phyloP scores from a whole-genome alignment of 2,329 filamentous ascomycete species.

The Apiospora malaysiana region DNA sequence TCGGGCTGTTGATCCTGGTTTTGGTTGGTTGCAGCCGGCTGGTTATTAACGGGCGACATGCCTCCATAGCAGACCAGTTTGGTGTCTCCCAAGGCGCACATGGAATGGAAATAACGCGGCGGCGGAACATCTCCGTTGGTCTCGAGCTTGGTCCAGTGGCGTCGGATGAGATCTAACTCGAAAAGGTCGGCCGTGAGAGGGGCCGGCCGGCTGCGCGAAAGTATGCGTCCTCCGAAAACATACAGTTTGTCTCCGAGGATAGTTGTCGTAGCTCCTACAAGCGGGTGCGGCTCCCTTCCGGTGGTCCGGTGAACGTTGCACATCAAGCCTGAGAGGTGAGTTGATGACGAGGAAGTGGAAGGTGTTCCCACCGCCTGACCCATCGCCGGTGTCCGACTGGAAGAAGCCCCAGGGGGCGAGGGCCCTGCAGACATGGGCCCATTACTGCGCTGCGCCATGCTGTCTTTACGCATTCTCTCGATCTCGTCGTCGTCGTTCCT shows the following conservation, averaged over 20 bases:
- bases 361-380: constrained; percentile 49
- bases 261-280: constrained; percentile 95
- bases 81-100: constrained; percentile 90
- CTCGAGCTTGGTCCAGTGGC: constrained; percentile 93
- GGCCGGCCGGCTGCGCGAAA: constrained; percentile 80
- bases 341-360: constrained; percentile 53
- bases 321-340: constrained; percentile 70
- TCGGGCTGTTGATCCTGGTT: constrained; percentile 72
- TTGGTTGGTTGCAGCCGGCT: constrained; percentile 50
- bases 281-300: constrained; percentile 84
- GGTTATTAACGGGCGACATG: constrained; percentile 81
- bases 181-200: constrained; percentile 90
- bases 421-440: constrained; percentile 62
- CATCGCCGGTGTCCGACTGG: constrained; percentile 43
- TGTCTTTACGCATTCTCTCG: constrained; percentile 48
- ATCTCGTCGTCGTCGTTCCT: constrained; percentile 52
- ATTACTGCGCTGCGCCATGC: constrained; percentile 57
- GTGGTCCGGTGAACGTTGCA: constrained; percentile 84
- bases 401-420: constrained; percentile 57
- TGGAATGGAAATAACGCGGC: constrained; percentile 95
- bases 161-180: constrained; percentile 86
- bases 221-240: constrained; percentile 89
- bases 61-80: constrained; percentile 98
- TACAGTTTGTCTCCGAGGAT: constrained; percentile 95
- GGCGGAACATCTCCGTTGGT: constrained; percentile 84